A percentile compares a stretch with the other conserved stretches of the same genome.
phyloP scores from a whole-genome alignment of 2,329 filamentous ascomycete genomes.

The Aureobasidium musti region DNA sequence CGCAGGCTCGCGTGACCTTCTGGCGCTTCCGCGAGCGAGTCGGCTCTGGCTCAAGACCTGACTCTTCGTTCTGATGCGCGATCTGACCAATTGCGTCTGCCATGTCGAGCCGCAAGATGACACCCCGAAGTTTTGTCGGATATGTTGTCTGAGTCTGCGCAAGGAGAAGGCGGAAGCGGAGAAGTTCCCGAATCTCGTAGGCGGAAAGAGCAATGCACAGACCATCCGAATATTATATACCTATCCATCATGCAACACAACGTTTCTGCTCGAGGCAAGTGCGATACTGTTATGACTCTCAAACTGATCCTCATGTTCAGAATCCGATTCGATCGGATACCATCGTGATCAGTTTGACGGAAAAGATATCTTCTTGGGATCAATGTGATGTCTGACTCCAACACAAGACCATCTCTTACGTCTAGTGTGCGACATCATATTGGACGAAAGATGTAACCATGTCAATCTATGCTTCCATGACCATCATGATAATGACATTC shows the following conservation, averaged over 20 bases:
- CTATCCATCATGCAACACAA: neutral
- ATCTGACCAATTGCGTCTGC: neutral
- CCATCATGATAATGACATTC: no score
- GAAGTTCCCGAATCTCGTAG: neutral
- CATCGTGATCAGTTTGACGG: no score
- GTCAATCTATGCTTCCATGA: no score
- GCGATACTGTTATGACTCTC: no score
- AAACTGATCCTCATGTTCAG: no score
- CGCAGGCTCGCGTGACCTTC: conserved; percentile 37
- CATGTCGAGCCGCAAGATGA: neutral
- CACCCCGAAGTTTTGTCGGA: neutral
- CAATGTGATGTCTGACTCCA: no score
- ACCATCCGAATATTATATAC: neutral
- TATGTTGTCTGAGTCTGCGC: neutral
- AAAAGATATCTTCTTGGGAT: no score
- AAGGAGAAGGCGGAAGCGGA: neutral
- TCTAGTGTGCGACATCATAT: no score
- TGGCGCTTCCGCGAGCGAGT: conserved; percentile 25
- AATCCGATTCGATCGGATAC: no score
- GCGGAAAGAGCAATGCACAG: neutral
- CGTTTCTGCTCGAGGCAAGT: no score
- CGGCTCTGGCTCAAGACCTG: neutral
- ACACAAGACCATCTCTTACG: no score
- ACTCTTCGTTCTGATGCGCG: neutral
- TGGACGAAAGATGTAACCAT: no score